A percentile compares a stretch with the other conserved stretches of the same genome.
phyloP scores from a whole-genome alignment of 495 filamentous ascomycete species.

The Aspergillus nidulans region DNA sequence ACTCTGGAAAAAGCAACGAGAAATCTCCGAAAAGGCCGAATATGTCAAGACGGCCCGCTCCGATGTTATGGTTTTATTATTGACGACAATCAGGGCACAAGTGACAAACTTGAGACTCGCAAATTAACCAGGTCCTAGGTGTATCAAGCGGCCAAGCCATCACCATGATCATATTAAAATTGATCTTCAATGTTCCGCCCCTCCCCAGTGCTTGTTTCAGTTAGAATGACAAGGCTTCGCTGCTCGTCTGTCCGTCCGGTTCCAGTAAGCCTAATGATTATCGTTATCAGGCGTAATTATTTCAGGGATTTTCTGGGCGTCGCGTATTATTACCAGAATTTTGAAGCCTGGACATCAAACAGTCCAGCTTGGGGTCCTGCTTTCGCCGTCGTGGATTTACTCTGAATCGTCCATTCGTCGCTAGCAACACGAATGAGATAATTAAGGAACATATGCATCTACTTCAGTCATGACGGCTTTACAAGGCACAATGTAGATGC shows the following conservation, averaged over 20 bases:
- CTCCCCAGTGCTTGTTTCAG: slow-evolving; percentile 10
- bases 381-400: background rate
- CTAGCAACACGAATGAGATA: background rate
- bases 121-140: no score
- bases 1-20: slow-evolving; percentile 2
- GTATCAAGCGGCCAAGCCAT: background rate
- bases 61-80: background rate
- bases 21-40: slow-evolving; percentile 5
- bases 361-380: background rate
- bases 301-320: background rate
- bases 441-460: background rate
- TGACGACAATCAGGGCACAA: no score
- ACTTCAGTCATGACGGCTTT: background rate
- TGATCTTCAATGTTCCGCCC: no score
- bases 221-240: slow-evolving; percentile 4
- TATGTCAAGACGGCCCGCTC: slow-evolving; percentile 6
- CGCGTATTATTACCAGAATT: background rate
- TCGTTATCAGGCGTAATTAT: slow-evolving; percentile 13
- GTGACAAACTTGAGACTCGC: background rate
- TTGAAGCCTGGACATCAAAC: background rate
- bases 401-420: background rate
- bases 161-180: background rate
- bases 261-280: slow-evolving; percentile 19
- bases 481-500: background rate
- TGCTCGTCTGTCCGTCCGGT: slow-evolving; percentile 5